Conservation (phyloP, 1,284 basidiomycete species). For the Trametes polyzona region DNA sequence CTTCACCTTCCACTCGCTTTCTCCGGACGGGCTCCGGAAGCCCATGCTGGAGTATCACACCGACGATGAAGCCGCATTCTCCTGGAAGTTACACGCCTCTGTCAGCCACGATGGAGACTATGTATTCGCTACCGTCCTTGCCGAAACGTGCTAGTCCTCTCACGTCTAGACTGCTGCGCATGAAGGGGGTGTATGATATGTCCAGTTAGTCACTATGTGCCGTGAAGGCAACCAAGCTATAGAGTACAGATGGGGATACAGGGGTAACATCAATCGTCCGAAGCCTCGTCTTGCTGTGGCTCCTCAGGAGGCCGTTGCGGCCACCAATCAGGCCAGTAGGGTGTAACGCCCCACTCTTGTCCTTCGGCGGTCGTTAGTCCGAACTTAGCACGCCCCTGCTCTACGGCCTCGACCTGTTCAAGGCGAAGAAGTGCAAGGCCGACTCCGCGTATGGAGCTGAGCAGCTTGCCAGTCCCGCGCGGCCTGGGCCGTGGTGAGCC, state of each 20-base stretch:
- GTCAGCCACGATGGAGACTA: conserved; percentile 89
- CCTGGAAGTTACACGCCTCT: conserved; percentile 60
- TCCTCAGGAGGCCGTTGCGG: conserved; percentile 40
- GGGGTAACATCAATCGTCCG: not conserved
- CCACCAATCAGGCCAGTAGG: conserved; percentile 77
- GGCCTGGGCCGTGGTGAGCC: conserved; percentile 42
- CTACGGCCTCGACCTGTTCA: conserved; percentile 56
- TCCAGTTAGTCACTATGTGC: not conserved
- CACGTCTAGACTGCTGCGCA: too few species aligned
- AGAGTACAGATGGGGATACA: not conserved
- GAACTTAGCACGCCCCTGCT: conserved; percentile 45
- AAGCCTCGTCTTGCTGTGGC: not conserved
- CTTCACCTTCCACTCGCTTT: conserved; percentile 53
- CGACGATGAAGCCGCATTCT: conserved; percentile 1
- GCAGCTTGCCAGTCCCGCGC: conserved; percentile 69
- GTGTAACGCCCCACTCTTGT: conserved; percentile 48
- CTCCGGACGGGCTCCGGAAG: conserved; percentile 43
- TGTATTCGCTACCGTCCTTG: conserved; percentile 74
- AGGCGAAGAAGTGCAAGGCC: conserved; percentile 74
- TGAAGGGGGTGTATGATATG: too few species aligned
- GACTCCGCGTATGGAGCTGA: conserved; percentile 58
- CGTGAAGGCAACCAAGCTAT: not conserved
- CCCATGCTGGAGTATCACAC: conserved; percentile 52
- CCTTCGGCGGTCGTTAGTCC: conserved; percentile 39
- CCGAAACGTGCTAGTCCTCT: conserved; percentile 41